Percentiles rank a stretch among this genome's conserved stretches.
Evolutionary conservation across 495 filamentous ascomycete genomes (phyloP).

Genomic region (Aspergillus kassunensis): DNA sequence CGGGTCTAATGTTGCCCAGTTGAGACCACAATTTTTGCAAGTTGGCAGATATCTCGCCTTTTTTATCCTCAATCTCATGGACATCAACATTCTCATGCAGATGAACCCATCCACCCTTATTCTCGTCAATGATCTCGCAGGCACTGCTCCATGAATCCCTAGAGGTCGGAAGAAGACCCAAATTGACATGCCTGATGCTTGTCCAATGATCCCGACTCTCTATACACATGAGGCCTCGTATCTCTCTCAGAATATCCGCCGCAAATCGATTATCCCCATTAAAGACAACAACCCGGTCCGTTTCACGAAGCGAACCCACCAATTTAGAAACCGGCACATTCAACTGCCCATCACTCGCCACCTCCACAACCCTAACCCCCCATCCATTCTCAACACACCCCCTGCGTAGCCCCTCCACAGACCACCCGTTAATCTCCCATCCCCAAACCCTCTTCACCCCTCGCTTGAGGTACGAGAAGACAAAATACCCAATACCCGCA

Average conservation of each 20-base stretch:
- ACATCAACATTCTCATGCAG: constrained; percentile 80
- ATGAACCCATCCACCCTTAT: constrained; percentile 66
- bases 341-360: constrained; percentile 24
- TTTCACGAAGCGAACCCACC: constrained; percentile 26
- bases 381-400: constrained; percentile 69
- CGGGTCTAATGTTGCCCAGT: background rate
- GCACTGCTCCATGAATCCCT: constrained; percentile 60
- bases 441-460: constrained; percentile 68
- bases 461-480: constrained; percentile 71
- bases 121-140: constrained; percentile 50
- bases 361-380: constrained; percentile 47
- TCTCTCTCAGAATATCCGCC: constrained; percentile 35
- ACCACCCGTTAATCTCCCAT: constrained; percentile 90
- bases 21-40: constrained; percentile 16
- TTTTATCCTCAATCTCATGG: constrained; percentile 55
- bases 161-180: constrained; percentile 74
- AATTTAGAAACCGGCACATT: constrained; percentile 25
- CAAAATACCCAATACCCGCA: constrained; percentile 90
- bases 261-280: constrained; percentile 64
- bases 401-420: constrained; percentile 71
- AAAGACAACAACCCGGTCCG: constrained; percentile 58
- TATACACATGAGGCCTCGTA: constrained; percentile 23
- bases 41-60: constrained; percentile 22
- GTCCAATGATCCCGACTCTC: constrained; percentile 27
- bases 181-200: constrained; percentile 66